A percentile compares a stretch with the other conserved stretches of the same genome.
phyloP scores from a whole-genome alignment of 257 asterid species.

The Cinchona pubescens region DNA sequence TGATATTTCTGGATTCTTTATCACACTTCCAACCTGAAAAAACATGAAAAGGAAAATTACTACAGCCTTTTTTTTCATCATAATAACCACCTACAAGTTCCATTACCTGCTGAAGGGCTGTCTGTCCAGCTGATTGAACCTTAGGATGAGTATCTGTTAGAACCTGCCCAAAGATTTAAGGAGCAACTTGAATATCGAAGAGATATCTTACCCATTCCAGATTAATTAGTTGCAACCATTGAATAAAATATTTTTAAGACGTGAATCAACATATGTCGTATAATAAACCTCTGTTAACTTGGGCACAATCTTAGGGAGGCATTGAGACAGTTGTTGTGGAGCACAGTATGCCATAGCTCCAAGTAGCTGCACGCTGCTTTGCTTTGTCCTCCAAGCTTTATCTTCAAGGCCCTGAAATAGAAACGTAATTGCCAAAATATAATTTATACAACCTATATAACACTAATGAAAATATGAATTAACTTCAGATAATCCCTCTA shows the following conservation, averaged over 20 bases:
- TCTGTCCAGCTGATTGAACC: slow-evolving; percentile 98
- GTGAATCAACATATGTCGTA: not conserved
- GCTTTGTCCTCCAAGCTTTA: slow-evolving; percentile 99
- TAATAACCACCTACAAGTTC: not conserved
- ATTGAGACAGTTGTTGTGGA: slow-evolving; percentile 92
- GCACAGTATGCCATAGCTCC: slow-evolving; percentile 99
- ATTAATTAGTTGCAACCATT: not conserved
- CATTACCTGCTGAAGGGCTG: slow-evolving; percentile 92
- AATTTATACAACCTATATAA: not conserved
- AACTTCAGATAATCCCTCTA: not conserved
- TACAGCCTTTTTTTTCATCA: not conserved
- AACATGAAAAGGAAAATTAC: slow-evolving; percentile 15
- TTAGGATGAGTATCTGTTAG: slow-evolving; percentile 98
- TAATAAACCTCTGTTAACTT: slow-evolving; percentile 87
- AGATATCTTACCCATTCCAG: not conserved
- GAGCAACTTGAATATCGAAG: slow-evolving; percentile 19
- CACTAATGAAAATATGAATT: not conserved
- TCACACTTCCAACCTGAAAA: slow-evolving; percentile 92
- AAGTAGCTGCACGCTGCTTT: slow-evolving; percentile 95
- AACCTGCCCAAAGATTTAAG: slow-evolving; percentile 47
- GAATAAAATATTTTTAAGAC: not conserved
- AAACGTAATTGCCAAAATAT: slow-evolving; percentile 21
- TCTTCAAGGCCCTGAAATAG: slow-evolving; percentile 93
- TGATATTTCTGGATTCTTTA: slow-evolving; percentile 96
- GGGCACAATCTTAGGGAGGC: slow-evolving; percentile 99